Evolutionary conservation across 2,329 filamentous ascomycete genomes (phyloP), one percentile per base, ranked within the genome.

Genomic region (Verticillium klebahnii): DNA sequence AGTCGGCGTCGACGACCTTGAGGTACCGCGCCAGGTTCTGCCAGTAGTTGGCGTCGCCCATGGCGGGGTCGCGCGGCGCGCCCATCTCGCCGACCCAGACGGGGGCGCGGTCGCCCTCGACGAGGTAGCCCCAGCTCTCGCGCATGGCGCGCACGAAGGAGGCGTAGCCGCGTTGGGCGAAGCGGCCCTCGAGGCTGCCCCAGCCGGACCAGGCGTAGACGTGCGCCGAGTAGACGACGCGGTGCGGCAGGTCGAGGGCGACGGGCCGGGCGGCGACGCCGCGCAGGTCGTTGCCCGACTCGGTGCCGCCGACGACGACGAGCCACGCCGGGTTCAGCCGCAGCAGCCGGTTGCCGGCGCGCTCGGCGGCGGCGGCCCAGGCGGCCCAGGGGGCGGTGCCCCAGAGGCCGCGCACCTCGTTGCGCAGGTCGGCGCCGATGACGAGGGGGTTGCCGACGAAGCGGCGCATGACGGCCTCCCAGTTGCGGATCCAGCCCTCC

Each of bases 1-100:
- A 89, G 67, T 89, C 87, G 11, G 84, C 85, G 67, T 89, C 85
- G 58, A 85, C 72, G 2, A 76, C 73, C 68, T 80, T 80, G 62
- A 90, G 77, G 71, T 82, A 88, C 32, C 77, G 78, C 75, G 89
- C 75, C 71, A 90, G 72, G 70, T 89, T 85, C 54, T 75, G 73
- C 88, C 87, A 90, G 75, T 90, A 90, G 68, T 87, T 86, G 61
- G 77, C 77, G 65, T 88, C 85, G 8, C 85, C 85, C 9, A 79
- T 74, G 37, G 78, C 79, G 1, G 85, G 85, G 6, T 72, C 64
- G 57, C 76, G 74, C 19, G 86, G 83, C 31, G 84, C 83, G 1
- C 88, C 87, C 63, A 90, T 83, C 74, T 90, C 88, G 58, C 86
- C 86, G 32, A 90, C 81, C 88, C 88, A 90, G 11, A 90, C 87